A percentile compares a stretch with the other conserved stretches of the same genome.
phyloP scores from a whole-genome alignment of 257 asterid species.

The Gentiana straminea region DNA sequence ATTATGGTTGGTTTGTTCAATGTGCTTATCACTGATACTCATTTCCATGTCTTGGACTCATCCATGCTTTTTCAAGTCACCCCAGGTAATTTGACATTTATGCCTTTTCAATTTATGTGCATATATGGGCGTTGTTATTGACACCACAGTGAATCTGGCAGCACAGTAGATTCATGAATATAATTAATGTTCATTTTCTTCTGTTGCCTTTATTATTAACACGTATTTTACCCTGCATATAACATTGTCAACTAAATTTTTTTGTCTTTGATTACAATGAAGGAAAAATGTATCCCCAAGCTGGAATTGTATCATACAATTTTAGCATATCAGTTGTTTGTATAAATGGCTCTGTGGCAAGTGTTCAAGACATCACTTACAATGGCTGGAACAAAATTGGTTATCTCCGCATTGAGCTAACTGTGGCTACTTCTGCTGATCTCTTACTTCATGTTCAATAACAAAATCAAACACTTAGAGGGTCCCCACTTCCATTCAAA shows the following conservation, averaged over 20 bases:
- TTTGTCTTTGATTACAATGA: conserved; percentile 6
- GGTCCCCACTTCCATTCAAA: too few species aligned
- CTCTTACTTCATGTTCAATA: conserved; percentile 47
- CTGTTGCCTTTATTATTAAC: too few species aligned
- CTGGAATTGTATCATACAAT: conserved; percentile 6
- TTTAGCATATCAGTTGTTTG: conserved; percentile 29
- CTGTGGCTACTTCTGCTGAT: conserved; percentile 50
- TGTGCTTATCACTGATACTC: conserved; percentile 52
- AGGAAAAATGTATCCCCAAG: conserved; percentile 27
- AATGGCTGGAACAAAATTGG: too few species aligned
- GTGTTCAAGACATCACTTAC: too few species aligned
- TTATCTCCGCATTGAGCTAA: not conserved
- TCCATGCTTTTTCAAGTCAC: conserved; percentile 60
- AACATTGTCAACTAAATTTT: too few species aligned
- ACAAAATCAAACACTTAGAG: conserved; percentile 8
- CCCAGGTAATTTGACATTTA: conserved; percentile 39
- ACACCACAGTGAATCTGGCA: too few species aligned
- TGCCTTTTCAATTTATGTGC: too few species aligned
- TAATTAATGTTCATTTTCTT: too few species aligned
- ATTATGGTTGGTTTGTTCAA: conserved; percentile 60
- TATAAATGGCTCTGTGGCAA: too few species aligned
- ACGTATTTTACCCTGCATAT: too few species aligned
- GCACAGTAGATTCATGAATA: too few species aligned
- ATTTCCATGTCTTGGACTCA: conserved; percentile 59
- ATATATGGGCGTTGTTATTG: too few species aligned